phyloP scores from a whole-genome alignment of 2,329 filamentous ascomycete genomes.

The Fusarium decemcellulare region DNA sequence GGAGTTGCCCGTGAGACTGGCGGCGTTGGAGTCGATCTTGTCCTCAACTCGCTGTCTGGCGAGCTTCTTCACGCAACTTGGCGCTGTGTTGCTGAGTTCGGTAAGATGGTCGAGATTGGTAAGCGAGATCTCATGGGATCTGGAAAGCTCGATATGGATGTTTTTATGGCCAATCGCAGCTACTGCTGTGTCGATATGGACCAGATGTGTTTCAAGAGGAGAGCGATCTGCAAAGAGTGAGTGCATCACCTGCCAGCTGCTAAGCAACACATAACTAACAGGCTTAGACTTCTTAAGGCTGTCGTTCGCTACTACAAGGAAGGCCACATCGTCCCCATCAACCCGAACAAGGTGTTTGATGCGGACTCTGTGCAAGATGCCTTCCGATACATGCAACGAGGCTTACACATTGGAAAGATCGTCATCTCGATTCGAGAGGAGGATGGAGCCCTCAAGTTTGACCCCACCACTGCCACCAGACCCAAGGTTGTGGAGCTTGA shows the following conservation, averaged over 20 bases:
- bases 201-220: conserved; percentile 30
- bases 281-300: background rate
- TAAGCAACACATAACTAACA: conserved; percentile 19
- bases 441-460: background rate
- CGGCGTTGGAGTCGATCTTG: conserved; percentile 53
- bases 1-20: conserved; percentile 47
- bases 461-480: background rate
- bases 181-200: conserved; percentile 54
- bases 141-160: conserved; percentile 59
- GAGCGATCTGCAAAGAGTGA: conserved; percentile 13
- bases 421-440: conserved; percentile 47
- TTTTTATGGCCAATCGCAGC: conserved; percentile 56
- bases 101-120: conserved; percentile 62
- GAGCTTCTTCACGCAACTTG: conserved; percentile 59
- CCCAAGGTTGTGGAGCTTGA: conserved; percentile 22
- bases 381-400: conserved; percentile 60
- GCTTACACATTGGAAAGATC: conserved; percentile 59
- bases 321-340: conserved; percentile 41
- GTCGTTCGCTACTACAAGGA: conserved; percentile 20
- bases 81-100: conserved; percentile 60
- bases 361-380: conserved; percentile 52
- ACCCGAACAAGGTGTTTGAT: conserved; percentile 42
- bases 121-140: conserved; percentile 58
- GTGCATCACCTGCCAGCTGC: conserved; percentile 30
- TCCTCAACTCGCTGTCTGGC: conserved; percentile 58